A percentile compares a stretch with the other conserved stretches of the same genome.
These are phyloP conservation scores for Lentinula boryana DNA, from an alignment of 768 basidiomycete species.

Conservation along the genomic window DNA sequence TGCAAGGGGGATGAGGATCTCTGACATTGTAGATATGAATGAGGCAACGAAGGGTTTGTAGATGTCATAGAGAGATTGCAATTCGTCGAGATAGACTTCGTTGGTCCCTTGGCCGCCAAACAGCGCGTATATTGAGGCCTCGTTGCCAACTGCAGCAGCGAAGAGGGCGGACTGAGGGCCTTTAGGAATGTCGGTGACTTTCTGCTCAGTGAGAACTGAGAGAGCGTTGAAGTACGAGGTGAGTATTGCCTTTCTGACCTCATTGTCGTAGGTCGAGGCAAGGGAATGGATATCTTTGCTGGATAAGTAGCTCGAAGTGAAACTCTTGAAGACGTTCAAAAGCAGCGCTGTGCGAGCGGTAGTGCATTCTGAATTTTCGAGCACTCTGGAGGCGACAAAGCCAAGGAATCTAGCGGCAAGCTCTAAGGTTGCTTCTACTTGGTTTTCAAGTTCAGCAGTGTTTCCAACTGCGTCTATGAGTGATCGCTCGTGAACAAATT, in stretches of 20 bases:
- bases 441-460: constrained; percentile 44
- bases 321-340: constrained; percentile 67
- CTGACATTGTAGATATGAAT: constrained; percentile 61
- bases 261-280: constrained; percentile 66
- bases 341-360: constrained; percentile 61
- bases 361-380: constrained; percentile 46
- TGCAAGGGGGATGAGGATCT: constrained; percentile 69
- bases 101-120: constrained; percentile 99
- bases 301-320: constrained; percentile 69
- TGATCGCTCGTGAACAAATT: constrained; percentile 66
- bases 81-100: constrained; percentile 96
- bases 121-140: constrained; percentile 80
- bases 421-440: constrained; percentile 64
- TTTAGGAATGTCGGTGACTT: constrained; percentile 48
- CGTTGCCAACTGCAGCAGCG: constrained; percentile 49
- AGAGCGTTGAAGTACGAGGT: constrained; percentile 76
- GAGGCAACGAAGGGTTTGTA: constrained; percentile 83
- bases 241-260: constrained; percentile 72
- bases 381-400: constrained; percentile 62
- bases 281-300: constrained; percentile 79
- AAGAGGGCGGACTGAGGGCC: constrained; percentile 66
- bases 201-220: constrained; percentile 56
- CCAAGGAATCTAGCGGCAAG: constrained; percentile 80
- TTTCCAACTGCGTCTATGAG: constrained; percentile 52
- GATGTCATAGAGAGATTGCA: constrained; percentile 85